phyloP scores from a whole-genome alignment of 768 basidiomycete genomes.

The Leccinum uliginosum region DNA sequence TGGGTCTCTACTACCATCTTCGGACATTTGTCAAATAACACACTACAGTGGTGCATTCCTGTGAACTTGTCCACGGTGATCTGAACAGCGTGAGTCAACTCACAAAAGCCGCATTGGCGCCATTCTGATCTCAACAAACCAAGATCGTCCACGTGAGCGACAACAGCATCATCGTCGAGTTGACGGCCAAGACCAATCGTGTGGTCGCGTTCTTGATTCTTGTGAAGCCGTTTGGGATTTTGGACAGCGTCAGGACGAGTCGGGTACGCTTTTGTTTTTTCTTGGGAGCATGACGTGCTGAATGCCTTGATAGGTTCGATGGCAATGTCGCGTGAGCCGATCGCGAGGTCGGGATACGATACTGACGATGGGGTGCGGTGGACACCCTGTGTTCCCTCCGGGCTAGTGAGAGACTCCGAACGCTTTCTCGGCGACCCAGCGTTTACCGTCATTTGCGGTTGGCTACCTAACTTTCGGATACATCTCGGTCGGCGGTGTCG shows the following conservation, averaged over 20 bases:
- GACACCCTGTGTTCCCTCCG: slow-evolving; percentile 93
- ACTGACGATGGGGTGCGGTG: slow-evolving; percentile 59
- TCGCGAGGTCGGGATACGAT: slow-evolving; percentile 54
- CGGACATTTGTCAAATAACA: too few species aligned
- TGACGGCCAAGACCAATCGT: slow-evolving; percentile 87
- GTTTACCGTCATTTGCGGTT: too few species aligned
- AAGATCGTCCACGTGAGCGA: slow-evolving; percentile 94
- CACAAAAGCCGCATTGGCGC: too few species aligned
- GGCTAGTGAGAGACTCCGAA: too few species aligned
- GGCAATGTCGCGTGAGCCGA: slow-evolving; percentile 97
- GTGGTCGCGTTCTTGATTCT: slow-evolving; percentile 92
- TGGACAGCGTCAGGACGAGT: slow-evolving; percentile 95
- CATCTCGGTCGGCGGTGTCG: too few species aligned
- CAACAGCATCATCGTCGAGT: slow-evolving; percentile 90
- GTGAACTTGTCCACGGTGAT: too few species aligned
- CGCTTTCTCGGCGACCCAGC: too few species aligned
- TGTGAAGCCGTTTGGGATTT: slow-evolving; percentile 90
- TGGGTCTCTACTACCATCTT: too few species aligned
- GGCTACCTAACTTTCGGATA: too few species aligned
- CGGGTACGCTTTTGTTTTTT: slow-evolving; percentile 47
- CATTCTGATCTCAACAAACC: too few species aligned
- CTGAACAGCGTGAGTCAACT: too few species aligned
- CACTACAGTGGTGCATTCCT: too few species aligned
- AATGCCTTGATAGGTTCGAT: slow-evolving; percentile 63
- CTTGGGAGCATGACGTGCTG: not conserved